These are phyloP conservation scores for Dryas octopetala DNA, from an alignment of 306 rosid species.

Conservation along the genomic window DNA sequence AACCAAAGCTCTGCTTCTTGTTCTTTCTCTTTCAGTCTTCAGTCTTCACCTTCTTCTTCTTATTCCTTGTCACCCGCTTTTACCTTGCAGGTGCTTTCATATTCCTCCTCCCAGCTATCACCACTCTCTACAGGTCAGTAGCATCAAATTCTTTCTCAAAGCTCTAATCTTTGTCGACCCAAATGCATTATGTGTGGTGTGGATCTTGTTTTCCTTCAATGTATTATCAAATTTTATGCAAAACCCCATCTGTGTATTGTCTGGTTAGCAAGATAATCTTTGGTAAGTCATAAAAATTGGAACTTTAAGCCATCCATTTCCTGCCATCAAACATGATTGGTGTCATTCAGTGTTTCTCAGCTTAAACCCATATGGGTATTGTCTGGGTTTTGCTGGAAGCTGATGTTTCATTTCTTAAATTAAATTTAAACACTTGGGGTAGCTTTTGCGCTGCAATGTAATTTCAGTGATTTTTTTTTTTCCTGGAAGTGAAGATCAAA, in stretches of 20 bases:
- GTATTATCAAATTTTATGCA: not conserved
- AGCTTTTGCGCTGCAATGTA: not conserved
- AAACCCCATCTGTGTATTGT: constrained; percentile 11
- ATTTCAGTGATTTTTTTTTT: not conserved
- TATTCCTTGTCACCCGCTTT: not conserved
- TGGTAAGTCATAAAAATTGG: constrained; percentile 4
- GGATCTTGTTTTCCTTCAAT: constrained; percentile 14
- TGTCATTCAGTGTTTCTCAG: not conserved
- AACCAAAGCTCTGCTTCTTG: not conserved
- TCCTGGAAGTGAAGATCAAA: not conserved
- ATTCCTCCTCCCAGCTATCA: not conserved
- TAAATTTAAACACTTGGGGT: not conserved
- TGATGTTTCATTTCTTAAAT: not conserved
- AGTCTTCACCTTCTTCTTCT: not conserved
- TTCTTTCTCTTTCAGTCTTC: not conserved
- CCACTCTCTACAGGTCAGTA: constrained; percentile 36
- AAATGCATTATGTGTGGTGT: constrained; percentile 8
- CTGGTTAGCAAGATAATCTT: constrained; percentile 2
- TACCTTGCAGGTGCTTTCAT: not conserved
- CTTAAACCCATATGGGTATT: not conserved
- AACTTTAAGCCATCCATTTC: constrained; percentile 12
- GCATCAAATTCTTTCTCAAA: not conserved
- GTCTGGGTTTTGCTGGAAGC: not conserved
- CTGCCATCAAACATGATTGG: not conserved
- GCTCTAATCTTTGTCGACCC: not conserved